Evolutionary conservation across 345 rosid species (phyloP).

Genomic region (Syzygium oleosum): DNA sequence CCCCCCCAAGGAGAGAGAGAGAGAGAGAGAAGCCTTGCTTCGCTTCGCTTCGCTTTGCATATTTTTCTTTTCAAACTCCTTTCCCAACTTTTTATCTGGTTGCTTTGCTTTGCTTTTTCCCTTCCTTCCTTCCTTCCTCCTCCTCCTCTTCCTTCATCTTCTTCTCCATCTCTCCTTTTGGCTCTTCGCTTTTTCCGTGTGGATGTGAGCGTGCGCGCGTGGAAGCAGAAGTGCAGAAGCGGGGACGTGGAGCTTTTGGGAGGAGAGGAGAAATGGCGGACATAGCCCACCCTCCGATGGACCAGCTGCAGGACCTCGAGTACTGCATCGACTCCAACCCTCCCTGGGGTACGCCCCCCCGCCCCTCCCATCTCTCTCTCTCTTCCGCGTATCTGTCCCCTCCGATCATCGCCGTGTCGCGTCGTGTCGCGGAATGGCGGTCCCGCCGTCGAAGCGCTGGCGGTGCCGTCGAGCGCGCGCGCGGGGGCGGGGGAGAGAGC

Average conservation of each 20-base stretch:
- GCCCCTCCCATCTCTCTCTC: not conserved
- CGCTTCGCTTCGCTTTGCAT: conserved; percentile 1
- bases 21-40: not conserved
- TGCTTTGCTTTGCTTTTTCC: conserved; percentile 4
- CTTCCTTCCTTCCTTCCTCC: conserved; percentile 1
- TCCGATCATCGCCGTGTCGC: not conserved
- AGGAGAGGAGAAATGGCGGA: conserved; percentile 39
- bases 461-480: no score
- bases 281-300: conserved; percentile 73
- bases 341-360: conserved; percentile 68
- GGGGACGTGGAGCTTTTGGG: not conserved
- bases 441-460: no score
- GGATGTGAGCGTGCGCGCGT: not conserved
- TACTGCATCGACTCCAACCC: conserved; percentile 99
- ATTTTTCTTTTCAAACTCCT: not conserved
- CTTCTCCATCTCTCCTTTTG: not conserved
- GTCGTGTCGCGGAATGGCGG: not conserved
- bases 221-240: not conserved
- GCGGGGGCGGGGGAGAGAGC: not conserved
- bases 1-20: conserved; percentile 5
- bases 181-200: not conserved
- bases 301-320: conserved; percentile 94
- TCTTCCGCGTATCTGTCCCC: not conserved
- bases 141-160: conserved; percentile 5
- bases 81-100: conserved; percentile 42